Evolutionary conservation across 2,329 filamentous ascomycete species (phyloP).

Genomic region (Talaromyces funiculosus): DNA sequence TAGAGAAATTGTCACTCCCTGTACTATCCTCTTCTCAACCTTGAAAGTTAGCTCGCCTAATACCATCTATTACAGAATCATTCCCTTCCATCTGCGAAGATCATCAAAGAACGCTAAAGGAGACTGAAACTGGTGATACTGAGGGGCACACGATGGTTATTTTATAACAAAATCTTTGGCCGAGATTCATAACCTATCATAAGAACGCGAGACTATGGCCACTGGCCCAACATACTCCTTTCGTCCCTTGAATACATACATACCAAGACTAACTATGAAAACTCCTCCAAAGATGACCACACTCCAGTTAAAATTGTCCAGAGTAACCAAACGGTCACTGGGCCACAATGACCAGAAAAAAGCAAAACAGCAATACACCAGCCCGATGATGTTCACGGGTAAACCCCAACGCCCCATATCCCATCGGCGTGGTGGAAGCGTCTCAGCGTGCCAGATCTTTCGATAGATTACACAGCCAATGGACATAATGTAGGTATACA

Average conservation of each 20-base stretch:
- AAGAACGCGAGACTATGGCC: not conserved
- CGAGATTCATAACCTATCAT: not conserved
- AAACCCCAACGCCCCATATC: constrained; percentile 41
- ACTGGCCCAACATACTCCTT: constrained; percentile 12
- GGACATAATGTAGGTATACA: constrained; percentile 48
- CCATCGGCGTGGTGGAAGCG: constrained; percentile 39
- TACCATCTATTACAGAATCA: too few relatives aligned
- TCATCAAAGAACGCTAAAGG: too few relatives aligned
- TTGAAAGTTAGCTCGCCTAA: too few relatives aligned
- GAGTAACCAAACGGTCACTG: constrained; percentile 29
- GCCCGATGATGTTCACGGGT: constrained; percentile 35
- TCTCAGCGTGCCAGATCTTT: constrained; percentile 33
- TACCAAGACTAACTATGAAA: constrained; percentile 35
- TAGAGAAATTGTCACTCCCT: too few relatives aligned
- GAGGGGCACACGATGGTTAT: too few relatives aligned
- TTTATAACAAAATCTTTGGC: not conserved
- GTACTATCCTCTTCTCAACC: too few relatives aligned
- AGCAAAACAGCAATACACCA: not conserved
- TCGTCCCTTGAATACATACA: constrained; percentile 25
- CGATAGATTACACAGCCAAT: constrained; percentile 43
- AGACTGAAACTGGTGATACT: too few relatives aligned
- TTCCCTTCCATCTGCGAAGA: too few relatives aligned
- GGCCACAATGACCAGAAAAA: constrained; percentile 44
- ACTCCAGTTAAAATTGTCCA: constrained; percentile 47
- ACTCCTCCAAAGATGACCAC: constrained; percentile 40